A percentile compares a stretch with the other conserved stretches of the same genome.
Evolutionary conservation across 805 yeast species (phyloP).

Genomic region (Candida boleticola): DNA sequence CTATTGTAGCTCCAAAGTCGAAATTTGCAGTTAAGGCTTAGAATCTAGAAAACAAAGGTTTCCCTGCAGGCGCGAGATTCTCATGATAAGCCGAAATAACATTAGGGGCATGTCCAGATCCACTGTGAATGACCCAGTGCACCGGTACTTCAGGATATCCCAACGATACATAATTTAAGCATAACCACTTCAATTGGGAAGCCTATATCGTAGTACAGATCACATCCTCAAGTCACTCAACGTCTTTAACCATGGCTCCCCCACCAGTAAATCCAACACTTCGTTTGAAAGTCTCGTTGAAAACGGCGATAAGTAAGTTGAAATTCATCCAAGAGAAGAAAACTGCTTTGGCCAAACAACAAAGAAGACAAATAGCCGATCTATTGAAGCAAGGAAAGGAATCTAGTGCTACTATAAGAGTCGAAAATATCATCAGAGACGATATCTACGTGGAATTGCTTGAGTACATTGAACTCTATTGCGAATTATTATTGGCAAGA

Average conservation of each 20-base stretch:
- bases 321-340: constrained; percentile 73
- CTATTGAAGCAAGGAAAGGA: constrained; percentile 68
- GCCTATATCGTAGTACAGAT: no score
- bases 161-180: no score
- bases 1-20: no score
- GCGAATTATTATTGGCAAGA: constrained; percentile 78
- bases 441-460: constrained; percentile 77
- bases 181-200: no score
- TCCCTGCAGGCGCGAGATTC: no score
- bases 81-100: no score
- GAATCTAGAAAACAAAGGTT: no score
- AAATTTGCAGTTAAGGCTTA: no score
- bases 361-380: constrained; percentile 68
- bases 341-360: constrained; percentile 71
- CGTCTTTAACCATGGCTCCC: constrained; percentile 5
- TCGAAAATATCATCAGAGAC: constrained; percentile 79
- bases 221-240: no score
- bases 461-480: constrained; percentile 76
- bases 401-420: constrained; percentile 77
- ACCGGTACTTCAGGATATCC: no score
- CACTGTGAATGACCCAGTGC: no score
- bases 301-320: constrained; percentile 70
- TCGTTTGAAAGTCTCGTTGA: constrained; percentile 43
- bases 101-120: no score
- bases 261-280: constrained; percentile 27